These are phyloP conservation scores for Barnettozyma californica DNA, from an alignment of 805 yeast genomes.

Conservation along the genomic window DNA sequence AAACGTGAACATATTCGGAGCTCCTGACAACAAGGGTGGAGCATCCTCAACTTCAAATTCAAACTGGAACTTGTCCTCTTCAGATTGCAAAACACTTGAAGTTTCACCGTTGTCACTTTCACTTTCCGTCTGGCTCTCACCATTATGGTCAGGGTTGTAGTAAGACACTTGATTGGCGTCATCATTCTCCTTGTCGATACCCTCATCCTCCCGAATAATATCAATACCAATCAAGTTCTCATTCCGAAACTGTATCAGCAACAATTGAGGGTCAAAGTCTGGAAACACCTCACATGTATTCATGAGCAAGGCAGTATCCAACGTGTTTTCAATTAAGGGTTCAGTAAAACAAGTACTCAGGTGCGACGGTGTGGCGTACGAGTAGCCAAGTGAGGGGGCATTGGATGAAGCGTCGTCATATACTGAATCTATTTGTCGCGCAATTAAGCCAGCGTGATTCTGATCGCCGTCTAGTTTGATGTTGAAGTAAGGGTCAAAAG, in stretches of 20 bases:
- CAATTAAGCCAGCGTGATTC: neutral
- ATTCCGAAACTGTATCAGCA: conserved; percentile 4
- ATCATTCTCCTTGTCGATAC: conserved; percentile 4
- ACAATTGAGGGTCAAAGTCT: conserved; percentile 8
- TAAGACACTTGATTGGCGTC: conserved; percentile 2
- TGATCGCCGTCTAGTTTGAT: conserved; percentile 3
- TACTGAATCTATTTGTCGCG: neutral
- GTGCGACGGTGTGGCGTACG: neutral
- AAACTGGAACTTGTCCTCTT: neutral
- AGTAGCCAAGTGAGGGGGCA: neutral
- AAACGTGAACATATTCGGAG: neutral
- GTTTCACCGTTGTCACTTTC: neutral
- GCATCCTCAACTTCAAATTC: neutral
- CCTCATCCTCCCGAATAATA: conserved; percentile 4
- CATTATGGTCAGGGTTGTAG: conserved; percentile 1
- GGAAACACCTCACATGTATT: conserved; percentile 7
- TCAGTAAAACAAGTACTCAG: neutral
- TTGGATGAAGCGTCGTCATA: neutral
- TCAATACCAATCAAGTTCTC: conserved; percentile 4
- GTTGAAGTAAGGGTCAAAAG: conserved; percentile 4
- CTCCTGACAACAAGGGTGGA: neutral
- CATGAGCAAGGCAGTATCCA: neutral
- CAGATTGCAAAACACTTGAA: neutral
- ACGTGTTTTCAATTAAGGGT: neutral
- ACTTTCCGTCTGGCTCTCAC: neutral